Evolutionary conservation across 108 stramenopile species (phyloP), one percentile per base, ranked within the genome.

Genomic region (Pseudonitzschia delicatissima): DNA sequence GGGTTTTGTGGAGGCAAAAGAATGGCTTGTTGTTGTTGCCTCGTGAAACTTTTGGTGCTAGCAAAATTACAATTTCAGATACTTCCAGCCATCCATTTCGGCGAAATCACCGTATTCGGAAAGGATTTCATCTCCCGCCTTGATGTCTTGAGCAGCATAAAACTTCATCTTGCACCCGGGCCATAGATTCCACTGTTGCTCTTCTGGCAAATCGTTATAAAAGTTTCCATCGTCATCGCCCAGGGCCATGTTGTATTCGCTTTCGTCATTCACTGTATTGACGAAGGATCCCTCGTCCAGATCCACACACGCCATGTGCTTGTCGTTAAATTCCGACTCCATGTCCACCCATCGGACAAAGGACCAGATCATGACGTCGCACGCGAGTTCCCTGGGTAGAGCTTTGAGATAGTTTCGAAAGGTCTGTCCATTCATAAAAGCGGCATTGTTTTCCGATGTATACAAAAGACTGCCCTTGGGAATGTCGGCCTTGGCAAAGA

Each of bases 341-440:
- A 4, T n/a, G 2, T 23, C n/a, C 11, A 33, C 17, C 32, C 28
- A 28, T 27, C 53, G 53, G 11, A 5, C 15, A 18, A 58, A 73
- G 0, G 65, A 42, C 72, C 72, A 73, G 6, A 51, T 50, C n/a
- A 73, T 35, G 6, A 73, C 47, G 49, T 73, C 72, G 40, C 72
- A 73, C 0, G 72, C 72, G 20, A 73, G 26, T 4, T 57, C 28
- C 3, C 6, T 23, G n/a, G 72, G 65, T 20, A 73, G 45, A 6
- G 45, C 44, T 31, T 35, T 28, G 0, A 73, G 34, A 21, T 66
- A 73, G 15, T 28, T 25, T 13, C 72, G 64, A 52, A 39, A 73
- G 18, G 58, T n/a, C 3, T 52, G n/a, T 31, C 31, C 65, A 8
- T 31, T 60, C 5, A 25, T n/a, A 40, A 73, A 73, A 36, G 8